These are phyloP conservation scores for Pseudopithomyces maydicus DNA, from an alignment of 2,329 filamentous ascomycete genomes.

Conservation along the genomic window DNA sequence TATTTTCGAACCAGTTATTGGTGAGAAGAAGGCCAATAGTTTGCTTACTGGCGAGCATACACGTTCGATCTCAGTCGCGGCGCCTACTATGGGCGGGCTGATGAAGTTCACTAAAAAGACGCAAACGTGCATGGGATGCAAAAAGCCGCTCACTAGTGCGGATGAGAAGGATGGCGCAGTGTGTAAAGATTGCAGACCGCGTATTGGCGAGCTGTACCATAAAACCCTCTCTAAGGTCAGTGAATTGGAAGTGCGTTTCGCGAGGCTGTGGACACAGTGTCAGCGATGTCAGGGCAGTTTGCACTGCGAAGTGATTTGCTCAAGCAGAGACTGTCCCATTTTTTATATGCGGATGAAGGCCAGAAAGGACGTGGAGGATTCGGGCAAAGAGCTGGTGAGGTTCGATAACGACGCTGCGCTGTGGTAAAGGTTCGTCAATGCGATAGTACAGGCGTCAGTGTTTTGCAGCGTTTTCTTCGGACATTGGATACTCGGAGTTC, in stretches of 20 bases:
- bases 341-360: constrained; percentile 99
- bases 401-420: constrained; percentile 87
- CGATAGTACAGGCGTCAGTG: not conserved
- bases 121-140: constrained; percentile 97
- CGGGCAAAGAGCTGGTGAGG: constrained; percentile 82
- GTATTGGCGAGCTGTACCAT: constrained; percentile 91
- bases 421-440: constrained; percentile 51
- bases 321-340: constrained; percentile 93
- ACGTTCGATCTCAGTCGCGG: constrained; percentile 89
- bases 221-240: constrained; percentile 86
- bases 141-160: constrained; percentile 85
- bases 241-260: constrained; percentile 91
- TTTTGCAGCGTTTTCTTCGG: not conserved
- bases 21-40: constrained; percentile 86
- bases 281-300: constrained; percentile 97
- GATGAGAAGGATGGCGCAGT: constrained; percentile 84
- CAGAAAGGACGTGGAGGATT: constrained; percentile 97
- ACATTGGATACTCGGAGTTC: not conserved
- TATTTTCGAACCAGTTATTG: constrained; percentile 97
- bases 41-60: constrained; percentile 93
- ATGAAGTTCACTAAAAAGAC: constrained; percentile 99
- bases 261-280: constrained; percentile 95
- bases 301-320: constrained; percentile 98
- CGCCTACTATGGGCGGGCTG: constrained; percentile 85
- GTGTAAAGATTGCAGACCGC: constrained; percentile 81